Base-by-base conservation (phyloP, 1,139 yeast genomes). In the Ashbya aceris region DNA sequence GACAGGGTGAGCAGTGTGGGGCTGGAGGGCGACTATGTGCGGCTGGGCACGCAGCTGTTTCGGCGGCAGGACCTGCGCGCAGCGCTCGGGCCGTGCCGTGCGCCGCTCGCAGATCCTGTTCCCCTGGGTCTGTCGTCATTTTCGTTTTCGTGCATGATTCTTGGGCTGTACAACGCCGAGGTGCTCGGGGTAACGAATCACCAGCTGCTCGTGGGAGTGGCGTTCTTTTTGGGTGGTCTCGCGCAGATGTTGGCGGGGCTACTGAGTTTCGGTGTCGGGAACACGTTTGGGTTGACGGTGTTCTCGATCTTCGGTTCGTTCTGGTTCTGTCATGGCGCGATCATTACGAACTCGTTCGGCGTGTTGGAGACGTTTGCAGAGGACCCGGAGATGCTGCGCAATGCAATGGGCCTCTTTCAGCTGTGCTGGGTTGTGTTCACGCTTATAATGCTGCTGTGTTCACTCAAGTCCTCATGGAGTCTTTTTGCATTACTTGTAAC, bases 381-480 rank as follows among this genome's bases (percentile, higher is more conserved):
- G 7, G 74, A 69, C 40, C 49, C 62, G 5, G 30, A 37, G 20
- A 56, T 56, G 61, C 66, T 76, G 40, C 61, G 58, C 11, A 72
- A 72, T 49, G 79, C 80, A 1, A 56, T 76, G 45, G 87, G 80
- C 1, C 71, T 77, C 51, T 81, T 67, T 65, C 65, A 78, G 45
- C 56, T 76, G n/a, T 85, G 77, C 9, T 83, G 86, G 86, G 70
- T 71, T 34, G 60, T 80, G 9, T 80, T 77, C 62, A 76, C 58
- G 59, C 89, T 96, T 23, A 93, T 83, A 47, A 93, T 83, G 1
- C 87, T 76, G 59, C 93, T 93, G 66, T 93, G 93, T 62, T 93
- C 99, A 52, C 95, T 83, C 60, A 93, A 70, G 71, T 93, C 99
- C 0, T 98, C 98, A 67, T 93, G 99, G 63, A 77, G 83, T 2